A percentile compares a stretch with the other conserved stretches of the same genome.
These are phyloP conservation scores for Mytilinidion resinicola DNA, from an alignment of 495 filamentous ascomycete genomes.

Conservation along the genomic window DNA sequence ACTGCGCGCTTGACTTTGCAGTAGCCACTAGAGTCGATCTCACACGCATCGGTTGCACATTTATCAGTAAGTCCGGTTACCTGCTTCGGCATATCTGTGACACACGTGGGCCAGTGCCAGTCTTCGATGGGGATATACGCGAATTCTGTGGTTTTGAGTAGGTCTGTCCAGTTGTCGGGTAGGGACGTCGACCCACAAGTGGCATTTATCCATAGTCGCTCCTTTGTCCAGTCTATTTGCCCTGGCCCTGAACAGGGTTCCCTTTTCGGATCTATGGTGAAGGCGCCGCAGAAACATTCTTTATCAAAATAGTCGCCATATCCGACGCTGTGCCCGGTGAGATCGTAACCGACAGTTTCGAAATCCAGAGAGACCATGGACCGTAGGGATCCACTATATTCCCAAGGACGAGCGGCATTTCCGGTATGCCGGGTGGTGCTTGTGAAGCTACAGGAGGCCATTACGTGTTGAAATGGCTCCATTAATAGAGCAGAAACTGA, in stretches of 20 bases:
- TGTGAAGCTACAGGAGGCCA: conserved; percentile 12
- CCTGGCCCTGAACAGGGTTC: conserved; percentile 6
- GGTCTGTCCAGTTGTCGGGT: conserved; percentile 6
- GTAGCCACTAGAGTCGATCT: conserved; percentile 11
- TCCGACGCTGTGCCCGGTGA: neutral
- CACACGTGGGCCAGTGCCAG: conserved; percentile 13
- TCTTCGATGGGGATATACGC: conserved; percentile 14
- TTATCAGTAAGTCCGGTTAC: conserved; percentile 8
- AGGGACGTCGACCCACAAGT: conserved; percentile 12
- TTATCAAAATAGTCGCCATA: conserved; percentile 15
- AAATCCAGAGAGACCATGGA: conserved; percentile 14
- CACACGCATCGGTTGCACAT: conserved; percentile 16
- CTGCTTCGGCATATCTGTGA: conserved; percentile 5
- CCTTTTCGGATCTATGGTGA: neutral
- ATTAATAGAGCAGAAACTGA: conserved; percentile 3
- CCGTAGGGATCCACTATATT: conserved; percentile 1
- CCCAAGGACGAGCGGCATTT: conserved; percentile 12
- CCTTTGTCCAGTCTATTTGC: conserved; percentile 2
- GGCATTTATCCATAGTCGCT: conserved; percentile 13
- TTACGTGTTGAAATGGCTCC: conserved; percentile 5
- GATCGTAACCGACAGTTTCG: conserved; percentile 15
- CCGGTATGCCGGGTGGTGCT: conserved; percentile 10
- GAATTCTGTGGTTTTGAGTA: conserved; percentile 5
- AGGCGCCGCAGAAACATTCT: conserved; percentile 10
- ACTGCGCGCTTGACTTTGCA: conserved; percentile 9